Percentiles rank a stretch among this genome's conserved stretches.
These are phyloP conservation scores for Didymella arachidicola DNA, from an alignment of 2,329 filamentous ascomycete genomes.

Conservation along the genomic window DNA sequence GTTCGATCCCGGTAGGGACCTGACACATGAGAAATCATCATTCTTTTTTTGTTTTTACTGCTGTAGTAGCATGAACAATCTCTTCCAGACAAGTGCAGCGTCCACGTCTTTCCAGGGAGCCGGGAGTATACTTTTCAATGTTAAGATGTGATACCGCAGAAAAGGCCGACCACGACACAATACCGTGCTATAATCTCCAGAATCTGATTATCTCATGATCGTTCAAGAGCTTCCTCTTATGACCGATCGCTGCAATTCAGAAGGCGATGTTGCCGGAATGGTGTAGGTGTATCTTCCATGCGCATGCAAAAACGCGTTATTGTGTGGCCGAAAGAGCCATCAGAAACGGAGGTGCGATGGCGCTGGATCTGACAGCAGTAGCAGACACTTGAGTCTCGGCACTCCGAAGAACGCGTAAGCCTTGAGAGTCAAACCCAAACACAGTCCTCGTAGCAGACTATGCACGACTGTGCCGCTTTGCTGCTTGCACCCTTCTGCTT, in stretches of 20 bases:
- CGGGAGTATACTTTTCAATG: neutral
- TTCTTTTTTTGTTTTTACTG: neutral
- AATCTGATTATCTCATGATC: no score
- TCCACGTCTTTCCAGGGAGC: neutral
- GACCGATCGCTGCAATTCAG: no score
- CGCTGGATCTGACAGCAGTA: neutral
- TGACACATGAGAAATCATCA: neutral
- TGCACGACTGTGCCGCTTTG: conserved; percentile 10
- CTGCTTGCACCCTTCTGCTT: conserved; percentile 1
- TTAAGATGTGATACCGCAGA: neutral
- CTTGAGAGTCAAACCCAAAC: neutral
- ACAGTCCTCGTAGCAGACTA: neutral
- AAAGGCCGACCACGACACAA: no score
- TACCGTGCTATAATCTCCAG: no score
- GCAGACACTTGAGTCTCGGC: neutral
- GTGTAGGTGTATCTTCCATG: neutral
- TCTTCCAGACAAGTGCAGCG: neutral
- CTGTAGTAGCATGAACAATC: neutral
- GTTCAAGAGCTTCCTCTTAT: no score
- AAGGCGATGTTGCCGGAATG: no score
- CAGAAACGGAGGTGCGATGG: neutral
- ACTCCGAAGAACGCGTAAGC: neutral
- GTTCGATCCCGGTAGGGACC: conserved; percentile 29
- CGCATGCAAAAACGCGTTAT: neutral
- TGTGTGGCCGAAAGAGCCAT: neutral